Percentiles rank a stretch among this genome's conserved stretches.
Conservation (phyloP, 1,139 yeast species). For the Debaryomycetaceae sp. region DNA sequence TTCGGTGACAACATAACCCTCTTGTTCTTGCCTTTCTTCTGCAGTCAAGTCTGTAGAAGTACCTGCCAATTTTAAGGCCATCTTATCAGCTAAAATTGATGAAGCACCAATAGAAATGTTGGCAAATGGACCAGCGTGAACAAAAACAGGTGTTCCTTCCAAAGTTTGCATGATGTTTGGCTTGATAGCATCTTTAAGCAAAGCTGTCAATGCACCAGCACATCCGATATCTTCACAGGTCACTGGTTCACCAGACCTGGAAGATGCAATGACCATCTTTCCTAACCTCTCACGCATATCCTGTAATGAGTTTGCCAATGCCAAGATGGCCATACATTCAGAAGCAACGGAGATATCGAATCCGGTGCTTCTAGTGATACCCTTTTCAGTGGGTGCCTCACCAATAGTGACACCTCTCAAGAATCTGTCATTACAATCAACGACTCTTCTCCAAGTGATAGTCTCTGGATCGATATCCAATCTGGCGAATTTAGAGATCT, state of each 20-base stretch:
- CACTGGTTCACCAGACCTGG: constrained; percentile 78
- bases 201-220: constrained; percentile 95
- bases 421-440: constrained; percentile 93
- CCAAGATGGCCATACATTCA: constrained; percentile 96
- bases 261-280: constrained; percentile 83
- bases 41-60: constrained; percentile 47
- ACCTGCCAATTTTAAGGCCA: constrained; percentile 92
- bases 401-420: constrained; percentile 90
- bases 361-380: constrained; percentile 84
- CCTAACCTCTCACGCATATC: constrained; percentile 93
- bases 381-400: constrained; percentile 93
- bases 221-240: constrained; percentile 97
- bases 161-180: constrained; percentile 97
- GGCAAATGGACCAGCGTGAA: constrained; percentile 98
- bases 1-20: constrained; percentile 93
- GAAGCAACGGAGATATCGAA: constrained; percentile 97
- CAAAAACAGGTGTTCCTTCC: constrained; percentile 97
- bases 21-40: constrained; percentile 54
- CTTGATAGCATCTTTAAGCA: constrained; percentile 94
- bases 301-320: constrained; percentile 74
- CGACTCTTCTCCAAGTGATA: constrained; percentile 95
- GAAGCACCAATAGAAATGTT: constrained; percentile 96
- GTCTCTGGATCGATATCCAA: constrained; percentile 91
- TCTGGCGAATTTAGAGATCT: constrained; percentile 71
- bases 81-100: constrained; percentile 90